A percentile compares a stretch with the other conserved stretches of the same genome.
phyloP scores from a whole-genome alignment of 495 filamentous ascomycete species.

The Tuber indicum region DNA sequence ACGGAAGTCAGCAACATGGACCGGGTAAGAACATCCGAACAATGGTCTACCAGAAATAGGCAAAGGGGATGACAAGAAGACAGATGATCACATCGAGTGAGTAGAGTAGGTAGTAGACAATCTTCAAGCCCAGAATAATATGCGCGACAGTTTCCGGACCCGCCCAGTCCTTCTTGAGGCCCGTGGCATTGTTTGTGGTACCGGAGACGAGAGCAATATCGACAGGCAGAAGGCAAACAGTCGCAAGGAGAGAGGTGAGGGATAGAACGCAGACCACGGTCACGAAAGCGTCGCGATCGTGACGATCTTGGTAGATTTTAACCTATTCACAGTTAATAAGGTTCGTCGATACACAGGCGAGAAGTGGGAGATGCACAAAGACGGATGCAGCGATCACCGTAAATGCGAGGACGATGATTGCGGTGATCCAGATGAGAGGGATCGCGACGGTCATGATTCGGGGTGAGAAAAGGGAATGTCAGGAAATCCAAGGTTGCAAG shows the following conservation, averaged over 20 bases:
- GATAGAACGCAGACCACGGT: slow-evolving; percentile 78
- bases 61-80: slow-evolving; percentile 83
- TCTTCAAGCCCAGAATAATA: slow-evolving; percentile 70
- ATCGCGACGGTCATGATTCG: slow-evolving; percentile 30
- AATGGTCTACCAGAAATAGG: slow-evolving; percentile 73
- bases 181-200: slow-evolving; percentile 66
- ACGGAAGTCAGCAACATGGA: slow-evolving; percentile 8
- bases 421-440: slow-evolving; percentile 41
- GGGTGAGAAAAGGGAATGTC: not conserved
- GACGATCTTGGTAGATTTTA: slow-evolving; percentile 70
- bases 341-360: not conserved
- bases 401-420: slow-evolving; percentile 34
- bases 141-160: slow-evolving; percentile 66
- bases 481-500: not conserved
- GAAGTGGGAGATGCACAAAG: slow-evolving; percentile 29
- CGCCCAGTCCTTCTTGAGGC: slow-evolving; percentile 90
- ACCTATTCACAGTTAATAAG: slow-evolving; percentile 29
- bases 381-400: slow-evolving; percentile 32
- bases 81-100: slow-evolving; percentile 87
- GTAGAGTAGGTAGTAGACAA: slow-evolving; percentile 90
- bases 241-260: slow-evolving; percentile 78
- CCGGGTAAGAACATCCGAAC: not conserved
- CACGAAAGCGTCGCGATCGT: slow-evolving; percentile 74
- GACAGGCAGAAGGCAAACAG: slow-evolving; percentile 84
- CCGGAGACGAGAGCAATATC: slow-evolving; percentile 92